phyloP scores from a whole-genome alignment of 1,284 basidiomycete species.

The Acaromyces ingoldii region DNA sequence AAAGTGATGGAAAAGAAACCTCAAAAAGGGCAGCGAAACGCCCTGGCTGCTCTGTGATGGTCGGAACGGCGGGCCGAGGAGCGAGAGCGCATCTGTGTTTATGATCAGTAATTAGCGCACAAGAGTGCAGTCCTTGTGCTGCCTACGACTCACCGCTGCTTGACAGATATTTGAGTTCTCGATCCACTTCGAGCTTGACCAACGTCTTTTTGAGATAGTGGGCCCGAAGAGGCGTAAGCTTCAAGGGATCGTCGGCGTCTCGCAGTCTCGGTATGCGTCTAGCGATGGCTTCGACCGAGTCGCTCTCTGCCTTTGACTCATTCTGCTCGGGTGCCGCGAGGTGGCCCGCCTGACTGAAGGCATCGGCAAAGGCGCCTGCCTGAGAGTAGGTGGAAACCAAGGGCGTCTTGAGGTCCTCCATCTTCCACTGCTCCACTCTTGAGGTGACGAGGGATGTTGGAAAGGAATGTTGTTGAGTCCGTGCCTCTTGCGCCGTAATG shows the following conservation, averaged over 20 bases:
- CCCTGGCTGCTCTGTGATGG: conserved; percentile 21
- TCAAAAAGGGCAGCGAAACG: conserved; percentile 39
- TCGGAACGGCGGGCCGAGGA: conserved; percentile 49
- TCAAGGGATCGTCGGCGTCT: conserved; percentile 16
- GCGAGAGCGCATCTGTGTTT: conserved; percentile 38
- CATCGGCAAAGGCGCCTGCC: neutral
- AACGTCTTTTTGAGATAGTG: conserved; percentile 96
- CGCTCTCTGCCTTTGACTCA: neutral
- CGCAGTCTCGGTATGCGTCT: conserved; percentile 12
- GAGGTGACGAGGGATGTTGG: too few species aligned
- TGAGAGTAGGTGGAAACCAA: neutral
- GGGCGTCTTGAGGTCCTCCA: too few species aligned
- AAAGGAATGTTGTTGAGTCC: too few species aligned
- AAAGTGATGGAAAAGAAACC: conserved; percentile 49
- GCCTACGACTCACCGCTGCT: conserved; percentile 15
- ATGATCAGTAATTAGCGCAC: neutral
- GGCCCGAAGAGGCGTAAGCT: conserved; percentile 75
- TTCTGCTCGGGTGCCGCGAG: neutral
- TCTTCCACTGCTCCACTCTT: too few species aligned
- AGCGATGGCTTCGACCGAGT: conserved; percentile 9
- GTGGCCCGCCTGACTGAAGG: neutral
- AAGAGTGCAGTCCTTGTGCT: neutral
- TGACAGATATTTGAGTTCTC: conserved; percentile 31
- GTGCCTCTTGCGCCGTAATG: too few species aligned
- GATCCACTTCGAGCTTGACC: conserved; percentile 74